Evolutionary conservation across 2,329 filamentous ascomycete species (phyloP).

Genomic region (Tricladium varicosporioides): DNA sequence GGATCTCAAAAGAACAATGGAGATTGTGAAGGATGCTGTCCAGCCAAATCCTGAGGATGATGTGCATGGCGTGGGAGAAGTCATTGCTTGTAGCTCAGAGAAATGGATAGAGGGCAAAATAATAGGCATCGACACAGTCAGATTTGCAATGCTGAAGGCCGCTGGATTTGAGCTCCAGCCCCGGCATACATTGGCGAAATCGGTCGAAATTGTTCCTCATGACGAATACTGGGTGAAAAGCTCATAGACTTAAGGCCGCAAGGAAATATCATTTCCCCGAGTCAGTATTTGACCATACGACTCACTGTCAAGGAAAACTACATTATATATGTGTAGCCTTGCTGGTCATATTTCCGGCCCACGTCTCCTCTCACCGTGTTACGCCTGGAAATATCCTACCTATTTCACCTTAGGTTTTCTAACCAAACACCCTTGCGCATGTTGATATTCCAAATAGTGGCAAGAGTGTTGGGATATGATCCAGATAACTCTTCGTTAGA

Average conservation of each 20-base stretch:
- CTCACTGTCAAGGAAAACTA: too few species aligned
- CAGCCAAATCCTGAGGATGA: slow-evolving; percentile 41
- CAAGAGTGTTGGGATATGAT: too few species aligned
- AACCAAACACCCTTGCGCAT: too few species aligned
- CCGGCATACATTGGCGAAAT: slow-evolving; percentile 38
- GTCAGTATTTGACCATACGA: too few species aligned
- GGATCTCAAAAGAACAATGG: slow-evolving; percentile 39
- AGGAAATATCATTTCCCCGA: too few species aligned
- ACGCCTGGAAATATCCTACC: too few species aligned
- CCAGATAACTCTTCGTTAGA: too few species aligned
- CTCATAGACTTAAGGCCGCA: background rate
- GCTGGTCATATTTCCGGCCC: too few species aligned
- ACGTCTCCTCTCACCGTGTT: too few species aligned
- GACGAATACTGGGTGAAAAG: slow-evolving; percentile 26
- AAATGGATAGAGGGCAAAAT: slow-evolving; percentile 45
- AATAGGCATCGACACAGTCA: slow-evolving; percentile 59
- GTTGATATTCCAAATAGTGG: too few species aligned
- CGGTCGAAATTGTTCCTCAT: slow-evolving; percentile 31
- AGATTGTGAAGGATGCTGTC: slow-evolving; percentile 39
- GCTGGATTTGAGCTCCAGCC: slow-evolving; percentile 49
- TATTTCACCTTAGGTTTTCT: too few species aligned
- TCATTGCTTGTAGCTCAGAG: slow-evolving; percentile 57
- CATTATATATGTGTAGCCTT: too few species aligned
- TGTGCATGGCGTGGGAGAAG: slow-evolving; percentile 51
- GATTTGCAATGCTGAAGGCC: slow-evolving; percentile 63